Percentiles rank a stretch among this genome's conserved stretches.
phyloP scores from a whole-genome alignment of 2,329 filamentous ascomycete species.

The Aspergillus chevalieri region DNA sequence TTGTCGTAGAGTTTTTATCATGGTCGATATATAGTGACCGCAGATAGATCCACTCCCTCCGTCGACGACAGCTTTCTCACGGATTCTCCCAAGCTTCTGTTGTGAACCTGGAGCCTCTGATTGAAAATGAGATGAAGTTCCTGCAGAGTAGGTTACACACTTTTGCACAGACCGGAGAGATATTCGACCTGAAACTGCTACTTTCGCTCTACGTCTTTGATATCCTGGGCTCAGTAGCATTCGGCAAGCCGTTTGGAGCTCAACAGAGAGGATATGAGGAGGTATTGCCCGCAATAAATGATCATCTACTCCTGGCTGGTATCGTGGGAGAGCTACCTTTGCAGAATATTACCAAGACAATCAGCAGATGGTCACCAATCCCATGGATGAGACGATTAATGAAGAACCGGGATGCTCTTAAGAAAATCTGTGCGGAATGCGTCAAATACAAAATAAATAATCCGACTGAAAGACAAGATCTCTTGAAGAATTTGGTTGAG shows the following conservation, averaged over 20 bases:
- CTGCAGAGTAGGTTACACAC: background rate
- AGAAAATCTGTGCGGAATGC: conserved; percentile 2
- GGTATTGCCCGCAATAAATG: conserved; percentile 4
- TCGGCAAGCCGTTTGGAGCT: conserved; percentile 14
- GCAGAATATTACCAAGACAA: background rate
- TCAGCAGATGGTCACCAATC: conserved; percentile 2
- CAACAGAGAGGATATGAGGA: conserved; percentile 3
- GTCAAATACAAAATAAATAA: conserved; percentile 3
- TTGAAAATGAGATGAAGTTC: conserved; percentile 3
- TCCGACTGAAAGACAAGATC: background rate
- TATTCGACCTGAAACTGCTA: conserved; percentile 27
- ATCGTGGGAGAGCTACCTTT: conserved; percentile 5
- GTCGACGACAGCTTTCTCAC: conserved; percentile 5
- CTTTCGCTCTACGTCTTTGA: conserved; percentile 18
- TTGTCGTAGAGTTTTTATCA: background rate
- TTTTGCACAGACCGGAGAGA: conserved; percentile 1
- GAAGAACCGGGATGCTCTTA: conserved; percentile 5
- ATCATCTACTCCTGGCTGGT: conserved; percentile 2
- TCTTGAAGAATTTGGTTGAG: background rate
- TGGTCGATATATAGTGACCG: background rate
- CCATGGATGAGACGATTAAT: conserved; percentile 3
- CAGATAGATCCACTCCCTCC: conserved; percentile 4
- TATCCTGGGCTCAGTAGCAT: conserved; percentile 14
- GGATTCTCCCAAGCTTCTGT: conserved; percentile 6
- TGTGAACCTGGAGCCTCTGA: conserved; percentile 4